A percentile compares a stretch with the other conserved stretches of the same genome.
These are phyloP conservation scores for Paraphaeosphaeria sporulosa DNA, from an alignment of 2,329 filamentous ascomycete species.

Conservation along the genomic window DNA sequence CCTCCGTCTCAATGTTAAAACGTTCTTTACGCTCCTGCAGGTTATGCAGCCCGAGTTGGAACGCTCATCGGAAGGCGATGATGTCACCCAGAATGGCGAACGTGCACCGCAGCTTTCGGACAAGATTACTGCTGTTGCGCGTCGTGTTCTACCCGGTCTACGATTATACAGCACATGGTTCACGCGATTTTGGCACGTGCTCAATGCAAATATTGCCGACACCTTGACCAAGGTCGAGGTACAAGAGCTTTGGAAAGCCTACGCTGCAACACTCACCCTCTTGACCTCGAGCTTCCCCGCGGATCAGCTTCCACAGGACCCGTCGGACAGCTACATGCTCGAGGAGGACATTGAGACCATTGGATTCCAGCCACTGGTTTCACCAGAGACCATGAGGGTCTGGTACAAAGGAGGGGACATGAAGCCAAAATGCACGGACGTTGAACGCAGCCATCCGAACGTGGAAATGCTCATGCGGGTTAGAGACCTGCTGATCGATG, in stretches of 20 bases:
- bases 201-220: slow-evolving; percentile 63
- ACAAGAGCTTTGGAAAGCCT: slow-evolving; percentile 70
- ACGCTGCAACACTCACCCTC: slow-evolving; percentile 68
- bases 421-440: slow-evolving; percentile 63
- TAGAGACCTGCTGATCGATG: slow-evolving; percentile 68
- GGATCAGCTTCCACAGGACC: slow-evolving; percentile 57
- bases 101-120: slow-evolving; percentile 51
- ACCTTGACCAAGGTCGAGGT: slow-evolving; percentile 64
- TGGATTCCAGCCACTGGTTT: slow-evolving; percentile 68
- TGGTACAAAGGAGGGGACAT: slow-evolving; percentile 58
- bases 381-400: slow-evolving; percentile 57
- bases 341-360: slow-evolving; percentile 73
- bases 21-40: slow-evolving; percentile 75
- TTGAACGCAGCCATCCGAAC: slow-evolving; percentile 64
- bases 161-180: slow-evolving; percentile 76
- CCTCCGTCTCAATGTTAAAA: slow-evolving; percentile 79
- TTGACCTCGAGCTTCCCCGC: slow-evolving; percentile 67
- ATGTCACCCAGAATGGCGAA: slow-evolving; percentile 54
- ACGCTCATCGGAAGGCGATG: slow-evolving; percentile 56
- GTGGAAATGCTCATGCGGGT: slow-evolving; percentile 73
- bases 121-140: slow-evolving; percentile 65
- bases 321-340: slow-evolving; percentile 65
- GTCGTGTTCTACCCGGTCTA: slow-evolving; percentile 68
- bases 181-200: slow-evolving; percentile 60
- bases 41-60: slow-evolving; percentile 75